Base-by-base conservation (phyloP, 306 rosid genomes). In the Trifolium subterraneum region DNA sequence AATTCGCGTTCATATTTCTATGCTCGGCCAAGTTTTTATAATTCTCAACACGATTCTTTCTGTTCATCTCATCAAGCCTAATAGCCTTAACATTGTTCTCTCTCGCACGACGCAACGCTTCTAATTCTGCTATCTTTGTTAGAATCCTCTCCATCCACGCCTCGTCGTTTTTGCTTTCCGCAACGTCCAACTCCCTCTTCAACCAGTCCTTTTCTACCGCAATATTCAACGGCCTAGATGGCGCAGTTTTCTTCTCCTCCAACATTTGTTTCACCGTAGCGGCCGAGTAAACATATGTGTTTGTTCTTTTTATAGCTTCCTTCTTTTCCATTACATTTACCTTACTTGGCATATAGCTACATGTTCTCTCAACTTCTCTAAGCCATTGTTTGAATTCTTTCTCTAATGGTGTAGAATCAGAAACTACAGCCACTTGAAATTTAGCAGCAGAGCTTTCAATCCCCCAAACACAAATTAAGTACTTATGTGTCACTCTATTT, bases 1-100 rank as follows among this genome's bases (percentile, higher is more conserved):
- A 51, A 73, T 82, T 85, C 5, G 48, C 72, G 8, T 6, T 47
- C 56, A 7, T 52, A 2, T 54, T 72, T 79, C 77, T 89, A 76
- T 48, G 23, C 50, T 83, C 84, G 2, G 90, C 84, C 62, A 84
- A 75, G 73, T 31, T 89, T 58, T 84, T 89, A 75, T 80, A 86
- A 51, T 89, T 89, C 71, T 85, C 95, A 45, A 84, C 75, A 74
- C 38, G 84, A 76, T 89, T 89, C 78, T 80, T 89, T 70, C 70
- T 87, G 84, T 89, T 89, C 95, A 89, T 85, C 83, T 89, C 95
- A 10, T 86, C 71, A 50, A 89, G 76, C 73, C 82, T 84, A 2
- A 66, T 23, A 48, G 92, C 95, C 72, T 81, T 89, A 33, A 76
- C 27, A 68, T 89, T 82, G 16, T 22, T 85, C 27, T 80, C 81